These are phyloP conservation scores for Eustoma russellianum DNA, from an alignment of 257 asterid genomes.

Conservation along the genomic window DNA sequence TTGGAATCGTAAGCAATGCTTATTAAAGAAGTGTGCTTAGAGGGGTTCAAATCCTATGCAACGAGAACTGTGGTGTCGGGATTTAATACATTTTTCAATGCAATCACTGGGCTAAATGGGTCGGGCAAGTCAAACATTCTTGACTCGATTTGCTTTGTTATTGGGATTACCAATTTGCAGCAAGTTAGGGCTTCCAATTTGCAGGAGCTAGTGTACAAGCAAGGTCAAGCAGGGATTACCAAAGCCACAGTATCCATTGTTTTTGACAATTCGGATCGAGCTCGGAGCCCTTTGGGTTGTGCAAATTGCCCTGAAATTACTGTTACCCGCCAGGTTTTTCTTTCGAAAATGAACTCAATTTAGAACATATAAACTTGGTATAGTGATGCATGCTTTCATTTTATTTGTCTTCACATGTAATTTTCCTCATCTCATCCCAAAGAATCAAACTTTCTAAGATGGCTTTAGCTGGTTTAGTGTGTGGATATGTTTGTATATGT, in stretches of 20 bases:
- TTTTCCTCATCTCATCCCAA: too few relatives aligned
- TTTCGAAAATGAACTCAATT: too few relatives aligned
- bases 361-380: too few relatives aligned
- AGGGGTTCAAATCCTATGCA: slow-evolving; percentile 95
- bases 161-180: slow-evolving; percentile 95
- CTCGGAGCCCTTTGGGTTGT: slow-evolving; percentile 84
- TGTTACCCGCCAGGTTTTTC: slow-evolving; percentile 84
- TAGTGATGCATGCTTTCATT: too few relatives aligned
- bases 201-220: slow-evolving; percentile 99
- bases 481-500: too few relatives aligned
- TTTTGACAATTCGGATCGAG: slow-evolving; percentile 77
- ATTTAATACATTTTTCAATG: slow-evolving; percentile 88
- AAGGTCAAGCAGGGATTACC: slow-evolving; percentile 98
- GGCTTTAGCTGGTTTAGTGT: too few relatives aligned
- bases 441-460: too few relatives aligned
- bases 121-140: slow-evolving; percentile 96
- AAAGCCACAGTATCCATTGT: slow-evolving; percentile 93
- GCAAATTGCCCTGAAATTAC: slow-evolving; percentile 90
- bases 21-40: slow-evolving; percentile 81
- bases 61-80: slow-evolving; percentile 93
- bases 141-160: slow-evolving; percentile 92
- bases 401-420: too few relatives aligned
- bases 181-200: slow-evolving; percentile 98
- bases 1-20: slow-evolving; percentile 36
- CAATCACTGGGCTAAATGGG: slow-evolving; percentile 90